Evolutionary conservation across 2,329 filamentous ascomycete genomes (phyloP).

Genomic region (Penicillium sp.): DNA sequence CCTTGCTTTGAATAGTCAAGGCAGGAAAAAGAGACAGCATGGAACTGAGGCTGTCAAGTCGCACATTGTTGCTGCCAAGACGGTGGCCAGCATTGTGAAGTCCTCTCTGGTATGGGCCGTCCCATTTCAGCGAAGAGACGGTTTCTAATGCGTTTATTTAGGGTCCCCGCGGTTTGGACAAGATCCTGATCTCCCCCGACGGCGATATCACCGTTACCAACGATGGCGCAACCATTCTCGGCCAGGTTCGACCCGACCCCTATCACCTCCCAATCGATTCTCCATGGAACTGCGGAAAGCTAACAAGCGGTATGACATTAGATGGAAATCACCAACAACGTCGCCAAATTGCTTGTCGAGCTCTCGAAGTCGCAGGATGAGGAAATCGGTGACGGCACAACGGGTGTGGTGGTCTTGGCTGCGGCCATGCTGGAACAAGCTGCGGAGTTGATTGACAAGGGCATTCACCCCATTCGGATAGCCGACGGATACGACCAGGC

Average conservation of each 20-base stretch:
- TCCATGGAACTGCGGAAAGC: constrained; percentile 1
- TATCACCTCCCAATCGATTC: constrained; percentile 2
- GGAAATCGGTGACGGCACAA: constrained; percentile 97
- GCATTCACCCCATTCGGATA: constrained; percentile 97
- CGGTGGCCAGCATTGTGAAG: constrained; percentile 95
- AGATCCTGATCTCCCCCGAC: constrained; percentile 97
- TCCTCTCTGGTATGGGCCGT: constrained; percentile 68
- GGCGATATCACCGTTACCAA: constrained; percentile 99
- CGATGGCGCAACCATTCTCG: constrained; percentile 94
- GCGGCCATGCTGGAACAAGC: constrained; percentile 95
- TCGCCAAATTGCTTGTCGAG: constrained; percentile 93
- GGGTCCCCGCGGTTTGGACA: constrained; percentile 94
- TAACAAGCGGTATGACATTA: constrained; percentile 39
- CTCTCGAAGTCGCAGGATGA: constrained; percentile 98
- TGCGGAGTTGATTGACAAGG: constrained; percentile 97
- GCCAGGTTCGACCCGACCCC: constrained; percentile 53
- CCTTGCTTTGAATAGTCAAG: constrained; percentile 62
- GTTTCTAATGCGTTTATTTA: constrained; percentile 27
- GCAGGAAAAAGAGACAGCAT: constrained; percentile 94
- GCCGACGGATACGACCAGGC: constrained; percentile 97
- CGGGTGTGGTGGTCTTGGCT: constrained; percentile 92
- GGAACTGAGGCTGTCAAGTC: constrained; percentile 97
- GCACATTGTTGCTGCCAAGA: constrained; percentile 94
- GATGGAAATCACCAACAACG: constrained; percentile 99
- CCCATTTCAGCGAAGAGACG: neutral